phyloP scores from a whole-genome alignment of 2,329 filamentous ascomycete genomes.

The Nigrograna mackinnonii region DNA sequence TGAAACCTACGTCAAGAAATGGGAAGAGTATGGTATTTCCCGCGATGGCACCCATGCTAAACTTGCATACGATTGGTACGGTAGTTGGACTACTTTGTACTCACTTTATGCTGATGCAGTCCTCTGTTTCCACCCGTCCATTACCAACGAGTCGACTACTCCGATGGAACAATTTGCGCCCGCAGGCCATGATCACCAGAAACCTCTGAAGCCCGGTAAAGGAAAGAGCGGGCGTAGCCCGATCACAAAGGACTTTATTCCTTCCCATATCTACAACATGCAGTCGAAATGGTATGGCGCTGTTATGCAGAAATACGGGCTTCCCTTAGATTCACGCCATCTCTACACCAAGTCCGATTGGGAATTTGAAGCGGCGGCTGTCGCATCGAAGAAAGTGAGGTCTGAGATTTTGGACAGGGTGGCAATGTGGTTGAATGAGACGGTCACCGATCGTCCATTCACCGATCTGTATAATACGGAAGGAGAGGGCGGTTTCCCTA shows the following conservation, averaged over 20 bases:
- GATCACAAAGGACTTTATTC: constrained; percentile 63
- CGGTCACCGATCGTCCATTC: constrained; percentile 72
- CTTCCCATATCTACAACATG: constrained; percentile 73
- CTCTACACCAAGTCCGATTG: constrained; percentile 89
- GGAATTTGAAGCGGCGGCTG: constrained; percentile 86
- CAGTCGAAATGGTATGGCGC: constrained; percentile 81
- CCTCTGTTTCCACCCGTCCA: constrained; percentile 74
- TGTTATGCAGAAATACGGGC: constrained; percentile 79
- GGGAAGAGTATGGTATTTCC: constrained; percentile 73
- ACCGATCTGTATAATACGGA: constrained; percentile 85
- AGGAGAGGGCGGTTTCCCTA: constrained; percentile 73
- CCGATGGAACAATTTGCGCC: constrained; percentile 8
- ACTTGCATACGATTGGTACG: constrained; percentile 78
- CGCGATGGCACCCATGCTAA: constrained; percentile 72
- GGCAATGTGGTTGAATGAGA: constrained; percentile 83
- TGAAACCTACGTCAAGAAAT: constrained; percentile 70
- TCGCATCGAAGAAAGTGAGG: constrained; percentile 70
- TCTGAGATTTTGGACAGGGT: constrained; percentile 74
- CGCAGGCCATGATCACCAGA: constrained; percentile 14
- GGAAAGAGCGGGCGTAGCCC: constrained; percentile 21
- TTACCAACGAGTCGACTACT: constrained; percentile 36
- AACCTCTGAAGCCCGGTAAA: constrained; percentile 19
- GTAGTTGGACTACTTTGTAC: constrained; percentile 84
- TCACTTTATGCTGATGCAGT: constrained; percentile 81
- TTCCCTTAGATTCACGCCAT: constrained; percentile 81